These are phyloP conservation scores for Sugiyamaella neomexicana DNA, from an alignment of 1,139 yeast genomes.

Conservation along the genomic window DNA sequence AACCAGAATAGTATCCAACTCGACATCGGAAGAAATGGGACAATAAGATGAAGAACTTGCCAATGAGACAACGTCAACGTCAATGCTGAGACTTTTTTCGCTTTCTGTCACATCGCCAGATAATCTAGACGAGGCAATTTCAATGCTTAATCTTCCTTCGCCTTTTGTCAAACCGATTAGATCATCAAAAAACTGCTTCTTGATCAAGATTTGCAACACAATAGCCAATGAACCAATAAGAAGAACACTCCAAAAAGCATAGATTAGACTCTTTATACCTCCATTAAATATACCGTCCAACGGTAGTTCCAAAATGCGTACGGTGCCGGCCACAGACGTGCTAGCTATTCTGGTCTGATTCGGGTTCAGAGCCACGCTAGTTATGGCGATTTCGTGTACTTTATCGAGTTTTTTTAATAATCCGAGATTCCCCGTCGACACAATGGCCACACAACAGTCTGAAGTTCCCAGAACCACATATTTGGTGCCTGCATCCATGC, in stretches of 20 bases:
- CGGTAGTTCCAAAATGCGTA: slow-evolving; percentile 64
- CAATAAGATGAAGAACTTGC: too few species aligned
- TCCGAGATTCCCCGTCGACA: slow-evolving; percentile 54
- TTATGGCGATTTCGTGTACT: slow-evolving; percentile 79
- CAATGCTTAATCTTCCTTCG: not conserved
- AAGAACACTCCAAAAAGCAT: slow-evolving; percentile 18
- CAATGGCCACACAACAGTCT: slow-evolving; percentile 63
- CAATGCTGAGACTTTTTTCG: not conserved
- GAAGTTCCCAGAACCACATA: slow-evolving; percentile 74
- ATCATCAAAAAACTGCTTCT: slow-evolving; percentile 19
- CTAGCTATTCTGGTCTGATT: slow-evolving; percentile 70
- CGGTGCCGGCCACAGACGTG: slow-evolving; percentile 77
- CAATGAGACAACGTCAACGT: not conserved
- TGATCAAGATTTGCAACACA: slow-evolving; percentile 17
- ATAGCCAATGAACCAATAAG: slow-evolving; percentile 16
- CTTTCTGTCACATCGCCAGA: too few species aligned
- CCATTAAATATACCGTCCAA: slow-evolving; percentile 45
- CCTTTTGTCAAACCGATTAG: slow-evolving; percentile 1
- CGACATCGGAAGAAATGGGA: not conserved
- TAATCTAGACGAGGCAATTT: not conserved
- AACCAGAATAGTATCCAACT: not conserved
- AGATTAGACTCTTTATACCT: slow-evolving; percentile 16
- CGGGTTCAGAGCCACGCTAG: slow-evolving; percentile 69
- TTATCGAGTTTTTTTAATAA: slow-evolving; percentile 53
- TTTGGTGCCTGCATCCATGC: slow-evolving; percentile 57